Conservation (phyloP, 2,329 filamentous ascomycete species). For the Grosmannia serpens region DNA sequence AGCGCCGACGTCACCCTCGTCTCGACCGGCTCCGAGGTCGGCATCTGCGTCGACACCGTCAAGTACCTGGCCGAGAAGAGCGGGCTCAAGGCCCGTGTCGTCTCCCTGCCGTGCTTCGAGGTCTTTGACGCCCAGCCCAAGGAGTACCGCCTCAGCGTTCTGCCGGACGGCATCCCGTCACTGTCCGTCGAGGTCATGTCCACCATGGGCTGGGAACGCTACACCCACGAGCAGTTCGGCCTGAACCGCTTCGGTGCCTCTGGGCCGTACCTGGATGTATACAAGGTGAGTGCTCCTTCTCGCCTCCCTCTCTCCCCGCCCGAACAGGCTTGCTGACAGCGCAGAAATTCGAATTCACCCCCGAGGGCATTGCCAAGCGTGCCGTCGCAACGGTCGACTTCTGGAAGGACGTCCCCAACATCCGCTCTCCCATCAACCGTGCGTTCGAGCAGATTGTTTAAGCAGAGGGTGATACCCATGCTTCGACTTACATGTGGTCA, state of each 20-base stretch:
- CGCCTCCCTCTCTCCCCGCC: constrained; percentile 1
- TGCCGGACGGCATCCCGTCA: constrained; percentile 88
- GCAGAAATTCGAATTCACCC: constrained; percentile 98
- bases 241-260: constrained; percentile 98
- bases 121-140: constrained; percentile 90
- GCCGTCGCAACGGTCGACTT: constrained; percentile 86
- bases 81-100: constrained; percentile 77
- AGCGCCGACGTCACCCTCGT: constrained; percentile 80
- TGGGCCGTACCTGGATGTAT: constrained; percentile 94
- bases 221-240: constrained; percentile 98
- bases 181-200: constrained; percentile 93
- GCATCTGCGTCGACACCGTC: constrained; percentile 83
- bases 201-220: constrained; percentile 97
- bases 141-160: constrained; percentile 86
- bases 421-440: constrained; percentile 91
- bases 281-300: constrained; percentile 52
- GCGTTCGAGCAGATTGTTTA: constrained; percentile 97
- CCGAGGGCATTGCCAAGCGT: constrained; percentile 92
- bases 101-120: constrained; percentile 94
- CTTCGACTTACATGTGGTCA: neutral
- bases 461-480: neutral
- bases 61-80: constrained; percentile 86
- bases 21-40: constrained; percentile 92
- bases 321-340: constrained; percentile 6
- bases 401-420: constrained; percentile 86